These are phyloP conservation scores for Blastomyces gilchristii DNA, from an alignment of 2,329 filamentous ascomycete species.

Conservation along the genomic window DNA sequence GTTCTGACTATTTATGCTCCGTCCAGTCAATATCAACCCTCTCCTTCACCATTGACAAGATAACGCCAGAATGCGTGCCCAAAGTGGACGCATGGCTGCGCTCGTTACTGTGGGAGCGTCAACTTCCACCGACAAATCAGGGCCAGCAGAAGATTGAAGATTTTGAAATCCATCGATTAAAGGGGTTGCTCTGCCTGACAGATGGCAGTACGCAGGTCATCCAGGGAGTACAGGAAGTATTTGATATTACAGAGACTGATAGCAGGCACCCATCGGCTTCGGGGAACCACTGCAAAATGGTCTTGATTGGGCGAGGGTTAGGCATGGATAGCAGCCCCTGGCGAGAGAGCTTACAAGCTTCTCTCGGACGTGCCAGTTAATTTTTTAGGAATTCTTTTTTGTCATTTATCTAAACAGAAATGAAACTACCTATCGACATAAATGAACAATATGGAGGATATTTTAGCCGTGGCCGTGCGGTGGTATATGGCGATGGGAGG, in stretches of 20 bases:
- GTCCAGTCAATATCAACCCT: slow-evolving; percentile 71
- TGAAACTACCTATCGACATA: neutral
- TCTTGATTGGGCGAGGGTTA: slow-evolving; percentile 39
- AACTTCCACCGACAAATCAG: slow-evolving; percentile 14
- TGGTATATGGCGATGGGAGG: neutral
- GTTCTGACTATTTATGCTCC: neutral
- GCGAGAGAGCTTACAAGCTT: slow-evolving; percentile 25
- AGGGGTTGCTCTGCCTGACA: slow-evolving; percentile 61
- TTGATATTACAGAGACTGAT: slow-evolving; percentile 68
- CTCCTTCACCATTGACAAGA: slow-evolving; percentile 54
- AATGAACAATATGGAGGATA: neutral
- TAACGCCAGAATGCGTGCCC: slow-evolving; percentile 49
- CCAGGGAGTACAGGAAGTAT: slow-evolving; percentile 86
- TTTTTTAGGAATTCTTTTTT: neutral
- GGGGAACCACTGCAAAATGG: slow-evolving; percentile 32
- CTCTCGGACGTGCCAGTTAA: neutral
- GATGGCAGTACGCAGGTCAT: slow-evolving; percentile 61
- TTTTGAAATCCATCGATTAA: slow-evolving; percentile 81
- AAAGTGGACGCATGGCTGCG: slow-evolving; percentile 72
- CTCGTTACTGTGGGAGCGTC: slow-evolving; percentile 67
- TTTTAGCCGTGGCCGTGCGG: neutral
- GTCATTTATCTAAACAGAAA: neutral
- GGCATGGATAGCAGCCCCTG: slow-evolving; percentile 25
- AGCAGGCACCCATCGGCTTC: slow-evolving; percentile 18
- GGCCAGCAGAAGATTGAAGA: slow-evolving; percentile 17